Percentiles rank a stretch among this genome's conserved stretches.
Evolutionary conservation across 2,329 filamentous ascomycete species (phyloP).

Genomic region (Cladosporium colombiae): DNA sequence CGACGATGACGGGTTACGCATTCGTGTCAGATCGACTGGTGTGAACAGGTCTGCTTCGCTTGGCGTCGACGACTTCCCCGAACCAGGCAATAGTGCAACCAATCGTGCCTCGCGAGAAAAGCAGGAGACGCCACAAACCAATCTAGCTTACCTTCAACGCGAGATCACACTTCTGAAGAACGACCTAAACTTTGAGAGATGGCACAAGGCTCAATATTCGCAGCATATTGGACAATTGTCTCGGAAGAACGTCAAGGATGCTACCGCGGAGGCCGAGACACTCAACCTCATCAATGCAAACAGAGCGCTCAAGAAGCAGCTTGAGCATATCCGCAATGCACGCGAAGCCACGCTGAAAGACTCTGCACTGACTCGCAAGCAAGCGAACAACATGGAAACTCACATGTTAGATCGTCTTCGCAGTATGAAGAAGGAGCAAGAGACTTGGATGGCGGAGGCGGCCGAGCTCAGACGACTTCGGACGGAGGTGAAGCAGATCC

Average conservation of each 20-base stretch:
- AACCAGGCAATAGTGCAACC: constrained; percentile 21
- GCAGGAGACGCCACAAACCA: constrained; percentile 29
- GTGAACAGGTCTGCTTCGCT: constrained; percentile 25
- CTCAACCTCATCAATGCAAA: constrained; percentile 79
- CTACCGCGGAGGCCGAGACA: constrained; percentile 77
- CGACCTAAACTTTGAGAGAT: constrained; percentile 79
- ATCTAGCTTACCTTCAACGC: constrained; percentile 63
- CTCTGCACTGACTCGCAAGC: constrained; percentile 51
- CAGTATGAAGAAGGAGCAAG: constrained; percentile 37
- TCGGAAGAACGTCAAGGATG: constrained; percentile 72
- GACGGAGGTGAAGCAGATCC: constrained; percentile 63
- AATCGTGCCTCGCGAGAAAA: constrained; percentile 21
- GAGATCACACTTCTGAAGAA: constrained; percentile 77
- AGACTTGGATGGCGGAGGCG: constrained; percentile 51
- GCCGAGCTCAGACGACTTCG: constrained; percentile 60
- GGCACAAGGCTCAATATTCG: constrained; percentile 80
- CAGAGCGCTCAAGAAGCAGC: constrained; percentile 68
- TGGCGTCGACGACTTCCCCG: constrained; percentile 31
- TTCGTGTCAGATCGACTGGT: constrained; percentile 23
- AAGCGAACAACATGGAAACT: constrained; percentile 74
- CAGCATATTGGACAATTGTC: constrained; percentile 78
- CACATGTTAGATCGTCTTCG: constrained; percentile 35
- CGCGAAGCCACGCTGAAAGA: constrained; percentile 38
- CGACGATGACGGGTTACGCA: constrained; percentile 23
- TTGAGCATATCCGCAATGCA: constrained; percentile 45